These are phyloP conservation scores for Lomentospora prolificans DNA, from an alignment of 2,329 filamentous ascomycete species.

Conservation along the genomic window DNA sequence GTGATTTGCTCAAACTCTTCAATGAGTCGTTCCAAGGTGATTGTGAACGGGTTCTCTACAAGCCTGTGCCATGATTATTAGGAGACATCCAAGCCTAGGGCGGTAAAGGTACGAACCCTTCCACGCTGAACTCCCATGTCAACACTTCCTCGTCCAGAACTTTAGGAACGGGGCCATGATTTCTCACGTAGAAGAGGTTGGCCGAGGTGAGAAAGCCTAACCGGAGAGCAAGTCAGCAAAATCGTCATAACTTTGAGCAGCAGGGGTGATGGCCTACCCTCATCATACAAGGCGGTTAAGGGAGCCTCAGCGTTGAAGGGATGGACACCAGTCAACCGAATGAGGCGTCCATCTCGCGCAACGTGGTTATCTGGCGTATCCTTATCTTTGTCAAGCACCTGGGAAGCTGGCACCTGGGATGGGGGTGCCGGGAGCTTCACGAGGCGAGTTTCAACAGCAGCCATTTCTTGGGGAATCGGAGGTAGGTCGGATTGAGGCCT, in stretches of 20 bases:
- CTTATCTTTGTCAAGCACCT: slow-evolving; percentile 7
- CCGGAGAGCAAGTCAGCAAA: background rate
- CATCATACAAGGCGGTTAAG: slow-evolving; percentile 64
- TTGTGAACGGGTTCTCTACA: slow-evolving; percentile 63
- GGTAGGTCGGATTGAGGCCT: background rate
- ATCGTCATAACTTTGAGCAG: background rate
- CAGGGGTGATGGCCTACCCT: slow-evolving; percentile 18
- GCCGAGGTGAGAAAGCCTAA: slow-evolving; percentile 77
- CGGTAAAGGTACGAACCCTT: background rate
- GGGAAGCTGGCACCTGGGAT: background rate
- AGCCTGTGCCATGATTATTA: slow-evolving; percentile 23
- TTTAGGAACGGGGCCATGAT: slow-evolving; percentile 74
- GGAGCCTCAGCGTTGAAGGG: slow-evolving; percentile 89
- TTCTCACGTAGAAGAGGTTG: slow-evolving; percentile 84
- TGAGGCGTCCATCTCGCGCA: slow-evolving; percentile 67
- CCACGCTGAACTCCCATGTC: slow-evolving; percentile 51
- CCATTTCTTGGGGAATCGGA: background rate
- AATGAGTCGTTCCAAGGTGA: slow-evolving; percentile 65
- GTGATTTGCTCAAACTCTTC: slow-evolving; percentile 71
- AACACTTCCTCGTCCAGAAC: slow-evolving; percentile 63
- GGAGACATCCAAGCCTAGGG: background rate
- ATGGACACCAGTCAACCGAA: slow-evolving; percentile 78
- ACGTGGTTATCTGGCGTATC: slow-evolving; percentile 74
- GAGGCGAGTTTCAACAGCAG: background rate
- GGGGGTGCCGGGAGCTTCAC: background rate